Evolutionary conservation across 208 protist species (phyloP), one percentile per base, ranked within the genome.

Genomic region (Crithidia bombi): DNA sequence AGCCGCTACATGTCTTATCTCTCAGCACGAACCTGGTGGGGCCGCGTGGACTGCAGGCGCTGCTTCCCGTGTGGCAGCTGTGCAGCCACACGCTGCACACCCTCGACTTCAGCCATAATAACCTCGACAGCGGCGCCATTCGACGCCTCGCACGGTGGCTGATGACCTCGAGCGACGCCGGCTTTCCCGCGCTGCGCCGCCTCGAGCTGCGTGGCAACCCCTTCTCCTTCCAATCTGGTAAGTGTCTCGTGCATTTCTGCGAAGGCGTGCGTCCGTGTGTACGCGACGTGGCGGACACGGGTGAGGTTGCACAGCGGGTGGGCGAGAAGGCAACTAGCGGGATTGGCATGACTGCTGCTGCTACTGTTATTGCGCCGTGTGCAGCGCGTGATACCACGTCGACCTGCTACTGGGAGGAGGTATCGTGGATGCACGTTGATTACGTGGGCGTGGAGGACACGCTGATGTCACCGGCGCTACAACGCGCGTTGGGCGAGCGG

Each of bases 191-290:
- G 2, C 73, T 93, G 41, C 51, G 73, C 21, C 68, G 76, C 5
- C 57, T 93, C 17, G 80, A 90, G 46, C 55, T 93, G 39, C 65
- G 75, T 19, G 81, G 79, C 12, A 93, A 90, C 69, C 79, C 80
- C 7, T 85, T 93, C 49, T 87, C 87, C 6, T 89, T 82, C 50
- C 82, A 84, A 12, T 79, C 77, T 9, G 87, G 78, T 10, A 87
- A 89, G 62, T 73, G 79, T 17, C 73, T 93, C 2, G 78, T 78
- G 3, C 72, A 69, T 57, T 79, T 86, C 62, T 85, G 78, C 38
- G 83, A 85, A 52, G 78, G 86, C 35, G 51, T 78, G 36, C 32
- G 33, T 15, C 35, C 52, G 1, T 23, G 35, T 32, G 5, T 3
- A 3, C 19, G 9, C 15, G 26, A 6, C 25, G 25, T 38, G 3